phyloP scores from a whole-genome alignment of 345 rosid species.

The Brassica juncea region DNA sequence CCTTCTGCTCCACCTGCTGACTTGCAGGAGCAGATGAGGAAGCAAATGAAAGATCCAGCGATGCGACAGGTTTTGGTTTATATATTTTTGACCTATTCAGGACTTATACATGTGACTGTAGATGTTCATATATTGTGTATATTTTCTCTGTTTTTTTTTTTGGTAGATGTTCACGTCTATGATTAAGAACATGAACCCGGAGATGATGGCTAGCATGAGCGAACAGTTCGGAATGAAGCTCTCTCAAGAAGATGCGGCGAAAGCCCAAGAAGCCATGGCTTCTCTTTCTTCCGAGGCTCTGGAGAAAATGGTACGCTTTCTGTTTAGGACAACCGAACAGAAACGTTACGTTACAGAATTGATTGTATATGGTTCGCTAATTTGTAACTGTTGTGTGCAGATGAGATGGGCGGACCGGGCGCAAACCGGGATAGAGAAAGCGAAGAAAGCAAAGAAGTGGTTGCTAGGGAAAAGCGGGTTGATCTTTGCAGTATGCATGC shows the following conservation, averaged over 20 bases:
- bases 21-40: slow-evolving; percentile 87
- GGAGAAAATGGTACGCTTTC: slow-evolving; percentile 72
- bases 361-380: not conserved
- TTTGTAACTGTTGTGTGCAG: slow-evolving; percentile 46
- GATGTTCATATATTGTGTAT: not conserved
- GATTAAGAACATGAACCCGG: slow-evolving; percentile 92
- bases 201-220: slow-evolving; percentile 94
- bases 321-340: not conserved
- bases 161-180: slow-evolving; percentile 80
- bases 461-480: slow-evolving; percentile 78
- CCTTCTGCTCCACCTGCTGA: slow-evolving; percentile 58
- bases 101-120: not conserved
- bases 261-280: slow-evolving; percentile 90
- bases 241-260: slow-evolving; percentile 81
- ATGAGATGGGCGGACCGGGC: slow-evolving; percentile 89
- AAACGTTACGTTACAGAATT: not conserved
- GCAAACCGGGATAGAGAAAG: slow-evolving; percentile 73
- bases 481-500: slow-evolving; percentile 77
- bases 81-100: not conserved
- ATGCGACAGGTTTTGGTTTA: not conserved
- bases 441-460: slow-evolving; percentile 89
- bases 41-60: slow-evolving; percentile 88
- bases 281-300: slow-evolving; percentile 78
- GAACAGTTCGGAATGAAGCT: slow-evolving; percentile 90
- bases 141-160: slow-evolving; percentile 17